A percentile compares a stretch with the other conserved stretches of the same genome.
phyloP scores from a whole-genome alignment of 192 early-diverging fungal genomes.

The Coemansia sp. region DNA sequence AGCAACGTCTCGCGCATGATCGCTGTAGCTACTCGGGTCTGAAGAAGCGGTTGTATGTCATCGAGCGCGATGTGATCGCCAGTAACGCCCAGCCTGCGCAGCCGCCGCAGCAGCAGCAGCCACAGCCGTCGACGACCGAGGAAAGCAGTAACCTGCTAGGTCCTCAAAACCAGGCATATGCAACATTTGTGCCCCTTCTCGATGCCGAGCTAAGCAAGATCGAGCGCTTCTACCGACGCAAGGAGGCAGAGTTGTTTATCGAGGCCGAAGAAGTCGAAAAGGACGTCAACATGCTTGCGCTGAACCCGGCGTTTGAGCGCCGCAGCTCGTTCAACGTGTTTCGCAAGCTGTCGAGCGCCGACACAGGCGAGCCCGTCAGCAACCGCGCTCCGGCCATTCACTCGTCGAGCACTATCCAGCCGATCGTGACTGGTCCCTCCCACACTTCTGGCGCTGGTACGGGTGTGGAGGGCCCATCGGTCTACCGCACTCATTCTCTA shows the following conservation, averaged over 20 bases:
- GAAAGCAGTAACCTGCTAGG: constrained; percentile 35
- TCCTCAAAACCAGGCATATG: constrained; percentile 39
- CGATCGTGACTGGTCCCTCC: neutral
- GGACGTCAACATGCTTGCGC: constrained; percentile 18
- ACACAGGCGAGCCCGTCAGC: neutral
- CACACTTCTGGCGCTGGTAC: neutral
- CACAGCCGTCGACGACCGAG: too few species aligned
- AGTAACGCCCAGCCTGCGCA: constrained; percentile 4
- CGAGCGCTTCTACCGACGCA: constrained; percentile 73
- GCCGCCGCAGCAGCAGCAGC: neutral
- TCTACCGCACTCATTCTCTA: constrained; percentile 3
- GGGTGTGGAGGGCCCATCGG: neutral
- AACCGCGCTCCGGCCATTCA: constrained; percentile 14
- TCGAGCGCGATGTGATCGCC: constrained; percentile 63
- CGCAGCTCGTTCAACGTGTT: constrained; percentile 36
- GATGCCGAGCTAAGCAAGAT: constrained; percentile 86
- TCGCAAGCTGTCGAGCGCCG: constrained; percentile 30
- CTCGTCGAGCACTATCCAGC: constrained; percentile 13
- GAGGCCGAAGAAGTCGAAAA: constrained; percentile 62
- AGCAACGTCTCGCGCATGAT: neutral
- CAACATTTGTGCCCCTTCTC: constrained; percentile 66
- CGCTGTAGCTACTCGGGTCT: constrained; percentile 60
- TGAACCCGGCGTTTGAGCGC: constrained; percentile 21
- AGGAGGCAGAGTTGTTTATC: constrained; percentile 73
- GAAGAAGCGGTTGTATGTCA: constrained; percentile 74